A percentile compares a stretch with the other conserved stretches of the same genome.
Evolutionary conservation across 2,329 filamentous ascomycete species (phyloP).

Genomic region (Colletotrichum euphorbiae): DNA sequence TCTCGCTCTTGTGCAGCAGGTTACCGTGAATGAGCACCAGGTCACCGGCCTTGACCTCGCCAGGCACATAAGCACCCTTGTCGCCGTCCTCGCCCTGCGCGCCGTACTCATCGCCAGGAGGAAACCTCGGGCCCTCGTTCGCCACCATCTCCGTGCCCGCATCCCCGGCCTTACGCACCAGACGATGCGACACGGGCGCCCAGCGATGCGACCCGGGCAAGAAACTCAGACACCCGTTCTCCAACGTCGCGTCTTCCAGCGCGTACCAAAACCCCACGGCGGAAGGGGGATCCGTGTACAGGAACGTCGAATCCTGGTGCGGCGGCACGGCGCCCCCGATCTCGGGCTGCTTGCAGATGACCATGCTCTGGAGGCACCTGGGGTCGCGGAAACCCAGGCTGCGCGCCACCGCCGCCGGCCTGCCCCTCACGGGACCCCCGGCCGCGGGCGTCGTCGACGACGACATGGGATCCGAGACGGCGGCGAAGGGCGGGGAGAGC

Average conservation of each 20-base stretch:
- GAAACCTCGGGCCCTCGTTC: slow-evolving; percentile 75
- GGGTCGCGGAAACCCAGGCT: slow-evolving; percentile 82
- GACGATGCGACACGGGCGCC: slow-evolving; percentile 76
- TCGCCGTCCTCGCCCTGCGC: slow-evolving; percentile 55
- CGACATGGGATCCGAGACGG: slow-evolving; percentile 64
- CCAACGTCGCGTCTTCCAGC: slow-evolving; percentile 86
- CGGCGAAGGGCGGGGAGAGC: slow-evolving; percentile 74
- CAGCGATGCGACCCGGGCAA: slow-evolving; percentile 83
- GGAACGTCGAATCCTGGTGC: slow-evolving; percentile 92
- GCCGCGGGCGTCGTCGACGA: slow-evolving; percentile 51
- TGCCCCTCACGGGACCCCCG: slow-evolving; percentile 44
- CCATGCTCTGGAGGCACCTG: slow-evolving; percentile 89
- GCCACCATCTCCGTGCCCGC: slow-evolving; percentile 76
- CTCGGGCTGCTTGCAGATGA: slow-evolving; percentile 98
- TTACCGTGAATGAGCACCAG: slow-evolving; percentile 97
- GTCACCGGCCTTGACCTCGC: slow-evolving; percentile 90
- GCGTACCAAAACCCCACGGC: slow-evolving; percentile 99
- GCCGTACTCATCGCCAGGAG: slow-evolving; percentile 62
- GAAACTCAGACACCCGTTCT: slow-evolving; percentile 92
- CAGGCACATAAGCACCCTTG: slow-evolving; percentile 76
- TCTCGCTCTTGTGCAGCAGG: slow-evolving; percentile 94
- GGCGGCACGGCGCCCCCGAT: slow-evolving; percentile 92
- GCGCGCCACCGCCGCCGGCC: slow-evolving; percentile 73
- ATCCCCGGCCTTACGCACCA: slow-evolving; percentile 73
- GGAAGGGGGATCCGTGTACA: slow-evolving; percentile 89